phyloP scores from a whole-genome alignment of 75 land plant species.

The Larix kaempferi region DNA sequence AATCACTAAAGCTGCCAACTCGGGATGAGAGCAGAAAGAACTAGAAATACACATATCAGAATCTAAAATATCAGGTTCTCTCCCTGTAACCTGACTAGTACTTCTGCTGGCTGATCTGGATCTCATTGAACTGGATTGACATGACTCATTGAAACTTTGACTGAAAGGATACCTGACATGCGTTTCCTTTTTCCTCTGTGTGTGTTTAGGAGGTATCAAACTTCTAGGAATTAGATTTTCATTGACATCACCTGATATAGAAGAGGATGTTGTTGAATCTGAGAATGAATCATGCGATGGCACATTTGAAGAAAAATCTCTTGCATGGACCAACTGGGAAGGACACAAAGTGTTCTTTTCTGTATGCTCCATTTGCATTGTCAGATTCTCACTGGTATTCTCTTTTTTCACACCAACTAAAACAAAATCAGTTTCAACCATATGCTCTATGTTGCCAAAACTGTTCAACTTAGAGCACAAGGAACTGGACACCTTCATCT shows the following conservation, averaged over 20 bases:
- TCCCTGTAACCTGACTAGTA: neutral
- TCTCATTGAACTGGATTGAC: conserved; percentile 3
- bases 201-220: neutral
- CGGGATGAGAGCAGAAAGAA: conserved; percentile 27
- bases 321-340: neutral
- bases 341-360: conserved; percentile 6
- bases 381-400: neutral
- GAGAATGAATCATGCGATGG: neutral
- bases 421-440: conserved; percentile 34
- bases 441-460: conserved; percentile 2
- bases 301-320: neutral
- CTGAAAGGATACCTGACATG: neutral
- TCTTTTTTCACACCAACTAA: conserved; percentile 28
- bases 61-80: conserved; percentile 1
- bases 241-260: neutral
- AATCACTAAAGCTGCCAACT: conserved; percentile 46
- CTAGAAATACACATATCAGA: neutral
- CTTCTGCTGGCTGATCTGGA: conserved; percentile 3
- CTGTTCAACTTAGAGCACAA: conserved; percentile 13
- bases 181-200: conserved; percentile 5
- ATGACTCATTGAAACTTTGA: conserved; percentile 1
- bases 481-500: conserved; percentile 49
- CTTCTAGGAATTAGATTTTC: neutral
- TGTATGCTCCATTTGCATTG: neutral
- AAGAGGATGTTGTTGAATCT: neutral